These are phyloP conservation scores for Colletotrichum lentis DNA, from an alignment of 2,329 filamentous ascomycete species.

Conservation along the genomic window DNA sequence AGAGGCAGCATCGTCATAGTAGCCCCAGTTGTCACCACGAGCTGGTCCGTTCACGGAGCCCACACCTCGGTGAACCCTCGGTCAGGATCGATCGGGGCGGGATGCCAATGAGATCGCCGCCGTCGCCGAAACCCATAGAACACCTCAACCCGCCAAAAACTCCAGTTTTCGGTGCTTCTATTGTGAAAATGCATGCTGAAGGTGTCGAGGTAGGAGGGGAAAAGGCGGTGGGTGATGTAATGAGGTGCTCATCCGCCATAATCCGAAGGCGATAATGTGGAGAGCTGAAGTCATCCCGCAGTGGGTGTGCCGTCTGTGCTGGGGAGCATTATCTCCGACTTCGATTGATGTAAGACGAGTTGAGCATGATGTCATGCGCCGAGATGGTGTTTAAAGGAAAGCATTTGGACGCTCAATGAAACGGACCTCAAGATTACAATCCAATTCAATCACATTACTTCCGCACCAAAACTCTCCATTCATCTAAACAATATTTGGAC, in stretches of 20 bases:
- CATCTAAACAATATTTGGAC: not conserved
- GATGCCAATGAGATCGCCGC: not conserved
- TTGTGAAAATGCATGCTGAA: not conserved
- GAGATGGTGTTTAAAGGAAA: conserved; percentile 16
- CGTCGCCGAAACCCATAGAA: not conserved
- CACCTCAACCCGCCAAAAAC: not conserved
- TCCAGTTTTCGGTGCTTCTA: not conserved
- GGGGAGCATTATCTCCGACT: conserved; percentile 18
- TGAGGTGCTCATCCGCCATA: conserved; percentile 19
- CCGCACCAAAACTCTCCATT: not conserved
- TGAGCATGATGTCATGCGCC: conserved; percentile 32
- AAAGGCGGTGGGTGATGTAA: conserved; percentile 25
- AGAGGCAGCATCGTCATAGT: not conserved
- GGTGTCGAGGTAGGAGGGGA: not conserved
- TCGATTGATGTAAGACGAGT: conserved; percentile 31
- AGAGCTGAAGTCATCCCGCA: conserved; percentile 36
- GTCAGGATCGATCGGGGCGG: conserved; percentile 24
- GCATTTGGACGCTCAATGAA: not conserved
- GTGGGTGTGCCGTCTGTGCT: conserved; percentile 23
- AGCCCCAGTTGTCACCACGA: not conserved
- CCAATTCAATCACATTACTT: not conserved
- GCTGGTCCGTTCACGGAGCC: not conserved
- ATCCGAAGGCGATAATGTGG: conserved; percentile 23
- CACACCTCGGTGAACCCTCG: conserved; percentile 15
- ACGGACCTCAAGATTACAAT: not conserved